Conservation (phyloP, 2,329 filamentous ascomycete genomes). For the Pleomassaria siparia region DNA sequence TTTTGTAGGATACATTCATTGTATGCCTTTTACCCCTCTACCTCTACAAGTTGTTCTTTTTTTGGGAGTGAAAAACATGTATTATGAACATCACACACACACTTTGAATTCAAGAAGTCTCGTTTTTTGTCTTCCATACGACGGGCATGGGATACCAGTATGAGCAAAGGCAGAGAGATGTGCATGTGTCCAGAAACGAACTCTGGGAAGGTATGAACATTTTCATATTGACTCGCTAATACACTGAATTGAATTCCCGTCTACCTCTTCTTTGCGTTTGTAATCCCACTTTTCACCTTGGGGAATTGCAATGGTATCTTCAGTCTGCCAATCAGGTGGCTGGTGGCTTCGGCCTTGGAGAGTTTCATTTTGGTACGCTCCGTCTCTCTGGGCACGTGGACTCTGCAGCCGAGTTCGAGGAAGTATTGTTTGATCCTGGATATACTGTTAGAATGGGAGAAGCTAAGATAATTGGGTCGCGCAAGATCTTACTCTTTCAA, state of each 20-base stretch:
- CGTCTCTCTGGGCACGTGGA: constrained; percentile 51
- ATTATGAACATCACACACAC: too few species aligned
- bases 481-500: constrained; percentile 57
- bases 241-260: background rate
- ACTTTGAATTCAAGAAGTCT: too few species aligned
- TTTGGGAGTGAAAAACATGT: too few species aligned
- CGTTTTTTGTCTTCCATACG: too few species aligned
- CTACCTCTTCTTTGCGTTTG: constrained; percentile 21
- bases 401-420: constrained; percentile 71
- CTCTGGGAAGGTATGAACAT: background rate
- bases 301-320: constrained; percentile 82
- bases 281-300: constrained; percentile 48
- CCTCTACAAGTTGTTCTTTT: too few species aligned
- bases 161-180: too few species aligned
- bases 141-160: too few species aligned
- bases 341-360: constrained; percentile 61
- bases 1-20: too few species aligned
- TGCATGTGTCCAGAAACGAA: too few species aligned
- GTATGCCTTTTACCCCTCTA: too few species aligned
- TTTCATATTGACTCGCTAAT: background rate
- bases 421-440: constrained; percentile 67
- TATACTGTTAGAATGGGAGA: constrained; percentile 12
- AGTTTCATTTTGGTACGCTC: constrained; percentile 57
- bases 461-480: background rate
- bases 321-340: constrained; percentile 68